Evolutionary conservation across 1,284 basidiomycete species (phyloP).

Genomic region (Trametes sp.): DNA sequence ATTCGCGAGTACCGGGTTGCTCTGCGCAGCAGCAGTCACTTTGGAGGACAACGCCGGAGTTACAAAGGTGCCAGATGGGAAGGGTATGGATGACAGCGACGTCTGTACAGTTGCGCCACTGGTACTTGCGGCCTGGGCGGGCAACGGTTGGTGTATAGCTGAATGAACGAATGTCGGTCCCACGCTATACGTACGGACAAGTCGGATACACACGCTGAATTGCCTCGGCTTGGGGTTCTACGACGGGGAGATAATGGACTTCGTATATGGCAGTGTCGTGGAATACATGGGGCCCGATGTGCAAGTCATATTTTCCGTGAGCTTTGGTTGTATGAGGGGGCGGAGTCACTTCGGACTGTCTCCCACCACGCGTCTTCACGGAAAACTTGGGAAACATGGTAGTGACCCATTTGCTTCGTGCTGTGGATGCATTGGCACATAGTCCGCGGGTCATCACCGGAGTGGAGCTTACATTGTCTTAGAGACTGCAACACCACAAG

Average conservation of each 20-base stretch:
- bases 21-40: slow-evolving; percentile 69
- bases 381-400: slow-evolving; percentile 78
- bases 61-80: slow-evolving; percentile 52
- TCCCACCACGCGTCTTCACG: slow-evolving; percentile 61
- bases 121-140: not conserved
- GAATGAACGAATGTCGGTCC: not conserved
- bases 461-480: slow-evolving; percentile 64
- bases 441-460: not conserved
- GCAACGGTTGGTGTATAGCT: slow-evolving; percentile 1
- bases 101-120: slow-evolving; percentile 20
- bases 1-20: slow-evolving; percentile 69
- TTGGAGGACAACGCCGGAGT: slow-evolving; percentile 64
- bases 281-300: slow-evolving; percentile 77
- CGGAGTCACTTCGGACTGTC: slow-evolving; percentile 56
- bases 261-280: slow-evolving; percentile 70
- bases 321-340: slow-evolving; percentile 70
- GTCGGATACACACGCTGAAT: slow-evolving; percentile 15
- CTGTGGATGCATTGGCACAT: slow-evolving; percentile 44
- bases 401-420: slow-evolving; percentile 71
- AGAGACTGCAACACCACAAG: slow-evolving; percentile 67
- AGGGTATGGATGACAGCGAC: slow-evolving; percentile 48
- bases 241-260: slow-evolving; percentile 58
- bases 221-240: not conserved
- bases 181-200: not conserved
- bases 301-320: slow-evolving; percentile 69